A percentile compares a stretch with the other conserved stretches of the same genome.
phyloP scores from a whole-genome alignment of 129 eudicot genomes.

The Flaveria ramosissima region DNA sequence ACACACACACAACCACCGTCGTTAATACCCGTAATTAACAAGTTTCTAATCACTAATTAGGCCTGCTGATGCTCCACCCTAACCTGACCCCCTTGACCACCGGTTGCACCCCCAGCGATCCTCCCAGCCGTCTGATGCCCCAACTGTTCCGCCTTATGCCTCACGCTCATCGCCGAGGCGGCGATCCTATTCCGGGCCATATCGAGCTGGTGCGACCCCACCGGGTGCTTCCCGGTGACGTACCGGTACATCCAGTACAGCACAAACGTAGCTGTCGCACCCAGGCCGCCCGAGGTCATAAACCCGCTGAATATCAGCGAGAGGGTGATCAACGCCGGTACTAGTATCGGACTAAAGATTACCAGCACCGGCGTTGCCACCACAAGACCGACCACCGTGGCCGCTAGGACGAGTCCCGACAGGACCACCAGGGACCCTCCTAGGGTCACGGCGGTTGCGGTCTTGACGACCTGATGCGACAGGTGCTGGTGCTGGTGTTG shows the following conservation, averaged over 20 bases:
- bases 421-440: constrained; percentile 59
- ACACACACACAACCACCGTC: neutral
- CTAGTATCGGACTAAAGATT: constrained; percentile 67
- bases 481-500: constrained; percentile 9
- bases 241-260: constrained; percentile 65
- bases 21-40: neutral
- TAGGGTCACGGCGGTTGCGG: constrained; percentile 58
- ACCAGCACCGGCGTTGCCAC: constrained; percentile 58
- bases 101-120: neutral
- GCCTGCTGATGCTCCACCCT: constrained; percentile 1
- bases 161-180: constrained; percentile 41
- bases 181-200: constrained; percentile 39
- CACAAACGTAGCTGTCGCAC: constrained; percentile 43
- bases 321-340: constrained; percentile 46
- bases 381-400: constrained; percentile 57
- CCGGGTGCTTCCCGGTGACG: constrained; percentile 57
- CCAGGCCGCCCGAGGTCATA: constrained; percentile 48
- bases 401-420: constrained; percentile 55
- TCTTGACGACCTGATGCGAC: constrained; percentile 52
- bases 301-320: constrained; percentile 46
- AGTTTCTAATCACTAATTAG: neutral
- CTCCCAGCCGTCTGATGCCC: constrained; percentile 11
- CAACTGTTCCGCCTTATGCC: constrained; percentile 45
- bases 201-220: constrained; percentile 55
- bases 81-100: neutral